phyloP scores from a whole-genome alignment of 495 filamentous ascomycete genomes.

The Annulohypoxylon stygium region DNA sequence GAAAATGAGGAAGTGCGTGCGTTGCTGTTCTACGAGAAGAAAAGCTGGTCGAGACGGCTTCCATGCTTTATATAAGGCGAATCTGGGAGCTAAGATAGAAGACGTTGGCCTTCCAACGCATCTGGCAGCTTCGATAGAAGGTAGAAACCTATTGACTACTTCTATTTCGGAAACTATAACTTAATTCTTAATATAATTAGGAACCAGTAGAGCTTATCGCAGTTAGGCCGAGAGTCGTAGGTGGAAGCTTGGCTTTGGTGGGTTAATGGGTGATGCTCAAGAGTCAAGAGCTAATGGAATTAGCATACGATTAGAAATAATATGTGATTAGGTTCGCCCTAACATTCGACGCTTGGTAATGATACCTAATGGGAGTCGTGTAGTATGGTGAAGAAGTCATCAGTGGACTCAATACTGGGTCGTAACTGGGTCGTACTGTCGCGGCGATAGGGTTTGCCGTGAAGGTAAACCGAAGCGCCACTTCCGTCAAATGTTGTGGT shows the following conservation, averaged over 20 bases:
- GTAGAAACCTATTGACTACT: background rate
- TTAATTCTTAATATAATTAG: background rate
- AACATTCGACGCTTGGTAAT: background rate
- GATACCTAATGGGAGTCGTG: background rate
- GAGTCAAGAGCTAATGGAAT: background rate
- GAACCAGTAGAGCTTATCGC: conserved; percentile 18
- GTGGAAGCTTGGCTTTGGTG: background rate
- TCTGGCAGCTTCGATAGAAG: conserved; percentile 10
- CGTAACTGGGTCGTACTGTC: background rate
- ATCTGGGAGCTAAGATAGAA: conserved; percentile 5
- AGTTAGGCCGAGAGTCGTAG: conserved; percentile 1
- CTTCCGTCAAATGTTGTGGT: background rate
- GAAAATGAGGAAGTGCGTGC: conserved; percentile 49
- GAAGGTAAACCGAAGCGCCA: background rate
- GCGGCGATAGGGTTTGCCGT: background rate
- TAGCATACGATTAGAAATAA: background rate
- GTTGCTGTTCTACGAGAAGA: conserved; percentile 50
- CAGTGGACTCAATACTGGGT: background rate
- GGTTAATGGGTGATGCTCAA: background rate
- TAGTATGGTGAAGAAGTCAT: background rate
- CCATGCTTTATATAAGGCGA: conserved; percentile 41
- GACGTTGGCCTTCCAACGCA: conserved; percentile 7
- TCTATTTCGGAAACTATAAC: conserved; percentile 2
- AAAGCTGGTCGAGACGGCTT: conserved; percentile 49
- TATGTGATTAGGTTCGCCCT: background rate